A percentile compares a stretch with the other conserved stretches of the same genome.
These are phyloP conservation scores for Hypocrella siamensis DNA, from an alignment of 2,329 filamentous ascomycete species.

Conservation along the genomic window DNA sequence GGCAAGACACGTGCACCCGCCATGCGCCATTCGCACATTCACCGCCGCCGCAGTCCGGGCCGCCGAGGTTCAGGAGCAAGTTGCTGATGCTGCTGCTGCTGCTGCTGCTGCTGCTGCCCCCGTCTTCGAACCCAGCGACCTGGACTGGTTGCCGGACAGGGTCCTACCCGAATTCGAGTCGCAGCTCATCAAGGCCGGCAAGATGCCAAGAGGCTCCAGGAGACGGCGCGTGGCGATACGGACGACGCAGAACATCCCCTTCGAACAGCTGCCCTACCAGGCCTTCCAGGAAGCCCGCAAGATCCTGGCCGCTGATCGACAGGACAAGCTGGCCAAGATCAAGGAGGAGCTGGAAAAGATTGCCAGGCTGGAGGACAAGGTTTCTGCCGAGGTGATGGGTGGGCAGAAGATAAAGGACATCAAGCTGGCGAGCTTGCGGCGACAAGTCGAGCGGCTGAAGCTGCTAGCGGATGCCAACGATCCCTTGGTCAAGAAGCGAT, in stretches of 20 bases:
- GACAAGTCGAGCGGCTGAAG: conserved; percentile 64
- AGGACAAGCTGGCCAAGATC: conserved; percentile 66
- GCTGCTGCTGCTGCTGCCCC: no score
- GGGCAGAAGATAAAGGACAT: conserved; percentile 50
- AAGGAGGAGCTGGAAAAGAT: conserved; percentile 52
- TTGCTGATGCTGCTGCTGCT: no score
- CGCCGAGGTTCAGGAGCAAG: conserved; percentile 11
- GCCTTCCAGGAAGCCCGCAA: conserved; percentile 93
- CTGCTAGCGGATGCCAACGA: conserved; percentile 91
- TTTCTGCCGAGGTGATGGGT: conserved; percentile 40
- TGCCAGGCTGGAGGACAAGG: conserved; percentile 43
- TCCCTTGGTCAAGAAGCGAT: conserved; percentile 79
- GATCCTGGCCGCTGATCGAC: conserved; percentile 62
- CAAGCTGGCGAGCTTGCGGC: conserved; percentile 52
- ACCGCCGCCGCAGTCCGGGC: conserved; percentile 16
- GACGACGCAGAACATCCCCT: conserved; percentile 54
- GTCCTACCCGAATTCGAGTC: conserved; percentile 39
- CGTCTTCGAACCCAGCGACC: conserved; percentile 15
- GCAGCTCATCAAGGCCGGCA: conserved; percentile 56
- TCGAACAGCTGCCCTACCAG: conserved; percentile 91
- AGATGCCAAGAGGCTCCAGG: conserved; percentile 66
- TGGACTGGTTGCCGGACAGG: conserved; percentile 49
- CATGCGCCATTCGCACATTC: conserved; percentile 22
- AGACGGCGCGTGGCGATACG: conserved; percentile 63
- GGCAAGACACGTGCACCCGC: conserved; percentile 31